Conservation (phyloP, 1,284 basidiomycete species). For the Apiotrichum mycotoxinovorans region DNA sequence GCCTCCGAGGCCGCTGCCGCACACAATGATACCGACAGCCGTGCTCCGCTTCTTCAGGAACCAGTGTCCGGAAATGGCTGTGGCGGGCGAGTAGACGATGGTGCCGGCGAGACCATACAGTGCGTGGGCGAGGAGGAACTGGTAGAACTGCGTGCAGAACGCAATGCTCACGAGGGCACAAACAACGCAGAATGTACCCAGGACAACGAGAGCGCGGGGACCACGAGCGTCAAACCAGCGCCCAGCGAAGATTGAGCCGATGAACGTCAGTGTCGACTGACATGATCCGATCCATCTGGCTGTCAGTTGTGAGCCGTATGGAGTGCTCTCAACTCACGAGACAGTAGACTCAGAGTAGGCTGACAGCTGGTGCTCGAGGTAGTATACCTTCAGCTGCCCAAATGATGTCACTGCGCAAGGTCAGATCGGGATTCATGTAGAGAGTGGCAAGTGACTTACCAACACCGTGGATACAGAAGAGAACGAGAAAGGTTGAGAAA, state of each 20-base stretch:
- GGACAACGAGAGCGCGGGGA: constrained; percentile 16
- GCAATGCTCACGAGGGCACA: constrained; percentile 32
- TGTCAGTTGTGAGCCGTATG: background rate
- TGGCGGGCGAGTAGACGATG: constrained; percentile 41
- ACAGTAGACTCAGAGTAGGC: constrained; percentile 18
- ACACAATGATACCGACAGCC: constrained; percentile 43
- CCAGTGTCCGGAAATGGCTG: constrained; percentile 47
- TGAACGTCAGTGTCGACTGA: constrained; percentile 22
- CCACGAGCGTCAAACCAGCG: constrained; percentile 27
- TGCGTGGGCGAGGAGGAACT: constrained; percentile 44
- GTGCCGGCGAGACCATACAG: constrained; percentile 39
- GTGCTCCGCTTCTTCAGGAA: constrained; percentile 40
- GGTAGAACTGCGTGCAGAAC: constrained; percentile 46
- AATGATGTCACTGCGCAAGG: constrained; percentile 19
- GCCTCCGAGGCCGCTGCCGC: constrained; percentile 44
- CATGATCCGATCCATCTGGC: constrained; percentile 22
- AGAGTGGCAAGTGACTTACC: constrained; percentile 5
- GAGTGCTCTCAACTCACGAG: constrained; percentile 5
- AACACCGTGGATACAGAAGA: constrained; percentile 27
- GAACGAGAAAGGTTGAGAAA: constrained; percentile 22
- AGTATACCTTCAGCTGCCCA: constrained; percentile 26
- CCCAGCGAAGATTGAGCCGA: constrained; percentile 18
- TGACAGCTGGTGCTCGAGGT: constrained; percentile 22
- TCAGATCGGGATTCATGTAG: background rate
- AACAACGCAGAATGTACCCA: constrained; percentile 27